These are phyloP conservation scores for Xerocomus brunneocitrinus DNA, from an alignment of 768 basidiomycete species.

Conservation along the genomic window DNA sequence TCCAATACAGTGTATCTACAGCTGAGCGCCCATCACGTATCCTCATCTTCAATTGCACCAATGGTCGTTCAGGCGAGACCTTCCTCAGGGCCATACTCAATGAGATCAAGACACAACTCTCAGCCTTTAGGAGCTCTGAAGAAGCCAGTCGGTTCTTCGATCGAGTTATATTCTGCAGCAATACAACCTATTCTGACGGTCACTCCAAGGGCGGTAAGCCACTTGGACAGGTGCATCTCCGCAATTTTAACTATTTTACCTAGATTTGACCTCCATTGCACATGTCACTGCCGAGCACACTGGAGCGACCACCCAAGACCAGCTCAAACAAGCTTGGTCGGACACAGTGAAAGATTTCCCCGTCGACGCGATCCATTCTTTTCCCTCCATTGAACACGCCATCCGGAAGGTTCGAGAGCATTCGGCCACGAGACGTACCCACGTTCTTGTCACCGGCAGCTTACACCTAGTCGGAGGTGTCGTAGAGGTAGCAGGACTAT, in stretches of 20 bases:
- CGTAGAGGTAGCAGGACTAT: conserved; percentile 83
- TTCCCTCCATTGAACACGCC: conserved; percentile 88
- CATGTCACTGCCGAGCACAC: conserved; percentile 58
- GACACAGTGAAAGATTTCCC: conserved; percentile 59
- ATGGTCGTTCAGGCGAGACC: conserved; percentile 71
- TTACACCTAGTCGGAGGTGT: conserved; percentile 91
- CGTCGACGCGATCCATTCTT: conserved; percentile 59
- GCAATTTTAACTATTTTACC: not conserved
- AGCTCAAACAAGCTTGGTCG: conserved; percentile 72
- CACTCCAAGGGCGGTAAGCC: conserved; percentile 82
- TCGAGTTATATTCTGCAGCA: conserved; percentile 91
- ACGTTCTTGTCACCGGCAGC: conserved; percentile 89
- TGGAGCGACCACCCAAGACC: conserved; percentile 68
- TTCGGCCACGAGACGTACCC: conserved; percentile 29
- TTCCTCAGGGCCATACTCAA: conserved; percentile 63
- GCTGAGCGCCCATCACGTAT: conserved; percentile 42
- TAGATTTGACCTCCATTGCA: conserved; percentile 76
- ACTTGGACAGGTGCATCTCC: not conserved
- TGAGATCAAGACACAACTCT: conserved; percentile 46
- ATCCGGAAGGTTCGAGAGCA: conserved; percentile 56
- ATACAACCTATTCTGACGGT: conserved; percentile 90
- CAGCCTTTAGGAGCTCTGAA: conserved; percentile 36
- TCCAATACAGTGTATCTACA: conserved; percentile 1
- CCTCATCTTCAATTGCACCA: conserved; percentile 93
- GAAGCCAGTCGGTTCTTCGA: conserved; percentile 57